A percentile compares a stretch with the other conserved stretches of the same genome.
phyloP scores from a whole-genome alignment of 2,329 filamentous ascomycete genomes.

The Dissoconium aciculare region DNA sequence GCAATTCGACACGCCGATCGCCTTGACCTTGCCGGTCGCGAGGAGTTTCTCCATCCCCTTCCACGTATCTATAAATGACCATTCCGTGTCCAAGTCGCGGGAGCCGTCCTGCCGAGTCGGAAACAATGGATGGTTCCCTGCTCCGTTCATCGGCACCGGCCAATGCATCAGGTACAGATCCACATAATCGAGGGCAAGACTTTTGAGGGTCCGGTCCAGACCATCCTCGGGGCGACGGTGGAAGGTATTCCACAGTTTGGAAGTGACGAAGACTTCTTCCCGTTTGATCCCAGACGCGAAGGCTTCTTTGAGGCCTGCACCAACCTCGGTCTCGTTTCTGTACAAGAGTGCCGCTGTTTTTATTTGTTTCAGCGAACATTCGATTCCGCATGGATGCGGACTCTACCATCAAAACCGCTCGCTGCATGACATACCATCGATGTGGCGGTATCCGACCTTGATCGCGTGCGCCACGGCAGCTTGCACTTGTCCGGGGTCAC shows the following conservation, averaged over 20 bases:
- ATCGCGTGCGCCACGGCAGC: conserved; percentile 34
- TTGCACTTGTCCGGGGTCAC: conserved; percentile 32
- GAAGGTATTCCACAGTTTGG: conserved; percentile 75
- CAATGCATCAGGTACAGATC: conserved; percentile 66
- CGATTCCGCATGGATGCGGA: too few relatives aligned
- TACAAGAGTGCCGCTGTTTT: conserved; percentile 57
- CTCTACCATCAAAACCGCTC: too few relatives aligned
- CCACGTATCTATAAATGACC: conserved; percentile 64
- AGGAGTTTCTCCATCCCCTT: conserved; percentile 54
- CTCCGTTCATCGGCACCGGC: conserved; percentile 56
- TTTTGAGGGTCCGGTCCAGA: conserved; percentile 57
- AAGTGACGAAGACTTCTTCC: conserved; percentile 68
- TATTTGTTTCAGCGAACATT: too few relatives aligned
- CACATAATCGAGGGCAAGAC: conserved; percentile 63
- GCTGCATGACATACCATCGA: conserved; percentile 41
- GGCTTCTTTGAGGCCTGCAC: conserved; percentile 59
- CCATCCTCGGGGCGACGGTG: conserved; percentile 53
- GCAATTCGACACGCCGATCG: conserved; percentile 38
- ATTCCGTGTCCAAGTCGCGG: conserved; percentile 54
- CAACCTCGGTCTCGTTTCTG: conserved; percentile 71
- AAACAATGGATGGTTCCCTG: conserved; percentile 56
- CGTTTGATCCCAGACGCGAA: conserved; percentile 54
- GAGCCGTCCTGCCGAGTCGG: conserved; percentile 59
- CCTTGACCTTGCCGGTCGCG: conserved; percentile 33
- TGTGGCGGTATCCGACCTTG: conserved; percentile 36